A percentile compares a stretch with the other conserved stretches of the same genome.
phyloP scores from a whole-genome alignment of 352 stramenopile species.

The Phytophthora cryptogea region DNA sequence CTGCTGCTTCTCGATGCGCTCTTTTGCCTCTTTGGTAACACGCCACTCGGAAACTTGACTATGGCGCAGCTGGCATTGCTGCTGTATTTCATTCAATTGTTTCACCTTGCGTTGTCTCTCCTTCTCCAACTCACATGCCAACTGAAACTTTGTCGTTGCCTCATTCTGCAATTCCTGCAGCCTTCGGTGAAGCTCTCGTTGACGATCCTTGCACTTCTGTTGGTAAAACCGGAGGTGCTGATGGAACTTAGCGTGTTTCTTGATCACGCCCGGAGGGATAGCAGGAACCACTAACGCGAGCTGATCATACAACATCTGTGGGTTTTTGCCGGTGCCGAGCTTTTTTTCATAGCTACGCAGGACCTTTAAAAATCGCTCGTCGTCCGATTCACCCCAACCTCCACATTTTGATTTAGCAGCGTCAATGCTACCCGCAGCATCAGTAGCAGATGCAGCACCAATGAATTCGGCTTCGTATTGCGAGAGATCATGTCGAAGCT shows the following conservation, averaged over 20 bases:
- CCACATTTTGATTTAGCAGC: conserved; percentile 42
- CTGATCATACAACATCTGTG: conserved; percentile 67
- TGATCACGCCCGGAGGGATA: conserved; percentile 41
- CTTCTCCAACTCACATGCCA: conserved; percentile 27
- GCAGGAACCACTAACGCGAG: conserved; percentile 49
- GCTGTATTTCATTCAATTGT: conserved; percentile 43
- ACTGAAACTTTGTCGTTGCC: conserved; percentile 38
- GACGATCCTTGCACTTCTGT: conserved; percentile 57
- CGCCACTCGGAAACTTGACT: conserved; percentile 56
- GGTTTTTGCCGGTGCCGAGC: conserved; percentile 37
- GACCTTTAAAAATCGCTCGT: conserved; percentile 67
- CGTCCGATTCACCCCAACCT: conserved; percentile 51
- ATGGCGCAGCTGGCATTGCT: conserved; percentile 48
- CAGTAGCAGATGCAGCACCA: conserved; percentile 29
- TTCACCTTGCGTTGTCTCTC: conserved; percentile 34
- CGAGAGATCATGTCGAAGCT: conserved; percentile 37
- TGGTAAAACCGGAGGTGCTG: conserved; percentile 57
- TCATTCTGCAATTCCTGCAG: conserved; percentile 31
- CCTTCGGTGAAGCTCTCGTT: conserved; percentile 48
- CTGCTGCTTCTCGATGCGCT: conserved; percentile 62
- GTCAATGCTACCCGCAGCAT: conserved; percentile 41
- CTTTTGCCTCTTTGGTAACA: conserved; percentile 54
- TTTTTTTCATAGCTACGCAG: conserved; percentile 53
- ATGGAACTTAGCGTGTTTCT: conserved; percentile 65
- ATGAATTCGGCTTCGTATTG: conserved; percentile 49